Conservation (phyloP, 441 rosid genomes). For the Dalechampia spathulata region DNA sequence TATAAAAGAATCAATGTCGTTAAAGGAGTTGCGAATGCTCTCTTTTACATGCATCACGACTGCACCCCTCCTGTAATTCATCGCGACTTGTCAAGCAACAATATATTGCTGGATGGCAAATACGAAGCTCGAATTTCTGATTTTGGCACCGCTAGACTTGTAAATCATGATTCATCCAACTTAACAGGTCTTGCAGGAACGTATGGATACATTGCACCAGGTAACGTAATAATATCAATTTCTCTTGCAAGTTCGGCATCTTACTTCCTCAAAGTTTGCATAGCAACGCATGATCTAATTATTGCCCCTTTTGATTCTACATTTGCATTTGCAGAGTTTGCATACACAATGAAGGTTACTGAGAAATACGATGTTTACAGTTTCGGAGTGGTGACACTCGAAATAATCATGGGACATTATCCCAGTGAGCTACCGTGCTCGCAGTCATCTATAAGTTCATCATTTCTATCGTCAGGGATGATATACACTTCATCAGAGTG, state of each 20-base stretch:
- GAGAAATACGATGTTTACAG: slow-evolving; percentile 26
- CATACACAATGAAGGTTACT: slow-evolving; percentile 22
- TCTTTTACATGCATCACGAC: slow-evolving; percentile 29
- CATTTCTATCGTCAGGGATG: neutral
- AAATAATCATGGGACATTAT: slow-evolving; percentile 24
- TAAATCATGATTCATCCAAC: slow-evolving; percentile 13
- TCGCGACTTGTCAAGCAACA: slow-evolving; percentile 31
- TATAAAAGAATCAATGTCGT: slow-evolving; percentile 10
- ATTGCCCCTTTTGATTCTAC: neutral
- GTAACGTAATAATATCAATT: slow-evolving; percentile 1
- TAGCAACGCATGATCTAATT: neutral
- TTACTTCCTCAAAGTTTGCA: no score
- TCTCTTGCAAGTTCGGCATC: no score
- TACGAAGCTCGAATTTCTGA: slow-evolving; percentile 31
- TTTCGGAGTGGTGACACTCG: slow-evolving; percentile 26
- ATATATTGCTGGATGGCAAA: slow-evolving; percentile 23
- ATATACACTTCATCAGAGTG: neutral
- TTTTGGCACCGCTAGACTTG: slow-evolving; percentile 22
- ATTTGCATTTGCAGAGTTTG: slow-evolving; percentile 18
- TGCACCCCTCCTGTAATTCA: slow-evolving; percentile 26
- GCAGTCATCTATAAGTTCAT: slow-evolving; percentile 4
- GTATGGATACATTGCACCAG: slow-evolving; percentile 31
- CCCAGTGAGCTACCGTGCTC: slow-evolving; percentile 16
- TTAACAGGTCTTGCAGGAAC: slow-evolving; percentile 23
- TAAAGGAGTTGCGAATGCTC: slow-evolving; percentile 22